These are phyloP conservation scores for Auriscalpium microsporum DNA, from an alignment of 768 basidiomycete species.

Conservation along the genomic window DNA sequence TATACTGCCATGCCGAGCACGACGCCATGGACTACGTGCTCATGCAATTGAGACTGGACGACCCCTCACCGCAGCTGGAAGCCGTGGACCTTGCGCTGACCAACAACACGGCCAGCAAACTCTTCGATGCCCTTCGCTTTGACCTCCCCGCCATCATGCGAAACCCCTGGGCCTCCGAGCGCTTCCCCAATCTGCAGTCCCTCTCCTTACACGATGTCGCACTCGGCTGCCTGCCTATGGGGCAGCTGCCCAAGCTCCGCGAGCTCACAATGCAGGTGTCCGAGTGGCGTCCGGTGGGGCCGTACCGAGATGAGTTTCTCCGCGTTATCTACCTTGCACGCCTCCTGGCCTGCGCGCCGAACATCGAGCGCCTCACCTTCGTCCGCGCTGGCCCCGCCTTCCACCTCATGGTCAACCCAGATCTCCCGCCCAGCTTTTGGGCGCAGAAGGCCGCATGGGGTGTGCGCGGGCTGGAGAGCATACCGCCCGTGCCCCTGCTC, in stretches of 20 bases:
- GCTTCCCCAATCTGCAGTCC: constrained; percentile 5
- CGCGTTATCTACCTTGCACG: constrained; percentile 6
- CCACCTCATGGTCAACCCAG: constrained; percentile 1
- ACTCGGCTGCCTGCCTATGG: constrained; percentile 2
- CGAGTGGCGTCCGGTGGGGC: not conserved
- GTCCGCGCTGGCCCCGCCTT: constrained; percentile 5
- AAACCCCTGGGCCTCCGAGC: constrained; percentile 1
- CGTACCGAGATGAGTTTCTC: constrained; percentile 1
- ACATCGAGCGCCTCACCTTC: constrained; percentile 5
- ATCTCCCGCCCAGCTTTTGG: not conserved
- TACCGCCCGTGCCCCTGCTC: constrained; percentile 8
- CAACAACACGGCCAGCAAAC: not conserved
- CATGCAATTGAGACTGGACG: not conserved
- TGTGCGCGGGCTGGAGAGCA: not conserved
- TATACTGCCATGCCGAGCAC: not conserved
- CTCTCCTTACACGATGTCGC: constrained; percentile 9
- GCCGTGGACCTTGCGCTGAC: not conserved
- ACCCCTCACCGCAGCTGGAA: not conserved
- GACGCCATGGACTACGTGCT: not conserved
- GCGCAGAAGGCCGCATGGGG: constrained; percentile 3
- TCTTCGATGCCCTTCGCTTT: constrained; percentile 1
- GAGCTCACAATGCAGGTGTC: constrained; percentile 5
- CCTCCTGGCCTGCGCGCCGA: constrained; percentile 7
- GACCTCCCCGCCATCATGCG: not conserved
- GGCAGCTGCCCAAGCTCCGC: constrained; percentile 7